Percentiles rank a stretch among this genome's conserved stretches.
Evolutionary conservation across 345 rosid genomes (phyloP).

Genomic region (Salix suchowensis): DNA sequence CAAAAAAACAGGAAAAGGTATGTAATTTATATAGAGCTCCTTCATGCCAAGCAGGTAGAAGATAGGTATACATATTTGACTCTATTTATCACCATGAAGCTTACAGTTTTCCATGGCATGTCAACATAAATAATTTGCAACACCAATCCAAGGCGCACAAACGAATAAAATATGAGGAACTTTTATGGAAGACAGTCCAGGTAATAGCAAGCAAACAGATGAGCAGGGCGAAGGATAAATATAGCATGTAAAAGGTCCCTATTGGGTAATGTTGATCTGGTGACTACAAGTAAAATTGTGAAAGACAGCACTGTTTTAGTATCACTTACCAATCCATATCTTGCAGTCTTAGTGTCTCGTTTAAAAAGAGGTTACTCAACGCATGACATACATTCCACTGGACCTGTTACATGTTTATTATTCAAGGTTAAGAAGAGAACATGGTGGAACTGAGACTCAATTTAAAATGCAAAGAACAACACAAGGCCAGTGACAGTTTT

Average conservation of each 20-base stretch:
- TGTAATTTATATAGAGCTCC: background rate
- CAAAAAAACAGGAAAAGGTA: background rate
- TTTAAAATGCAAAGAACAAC: background rate
- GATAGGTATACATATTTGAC: background rate
- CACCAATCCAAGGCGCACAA: background rate
- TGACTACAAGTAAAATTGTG: background rate
- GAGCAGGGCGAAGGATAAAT: background rate
- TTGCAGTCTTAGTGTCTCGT: slow-evolving; percentile 64
- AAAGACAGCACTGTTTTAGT: background rate
- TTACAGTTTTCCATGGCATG: background rate
- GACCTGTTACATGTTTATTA: slow-evolving; percentile 51
- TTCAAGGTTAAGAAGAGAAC: slow-evolving; percentile 9
- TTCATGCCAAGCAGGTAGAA: background rate
- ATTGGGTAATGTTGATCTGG: background rate
- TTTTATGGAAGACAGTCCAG: background rate
- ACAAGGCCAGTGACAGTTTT: background rate
- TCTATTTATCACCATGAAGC: slow-evolving; percentile 2
- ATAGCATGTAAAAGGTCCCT: background rate
- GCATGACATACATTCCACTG: slow-evolving; percentile 98
- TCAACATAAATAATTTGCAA: background rate
- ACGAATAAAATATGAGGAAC: background rate
- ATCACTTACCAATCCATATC: slow-evolving; percentile 77
- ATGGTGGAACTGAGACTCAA: slow-evolving; percentile 5
- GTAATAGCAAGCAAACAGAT: background rate
- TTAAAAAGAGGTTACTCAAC: slow-evolving; percentile 74